Percentiles rank a stretch among this genome's conserved stretches.
phyloP scores from a whole-genome alignment of 108 stramenopile genomes.

The Seminavis robusta region DNA sequence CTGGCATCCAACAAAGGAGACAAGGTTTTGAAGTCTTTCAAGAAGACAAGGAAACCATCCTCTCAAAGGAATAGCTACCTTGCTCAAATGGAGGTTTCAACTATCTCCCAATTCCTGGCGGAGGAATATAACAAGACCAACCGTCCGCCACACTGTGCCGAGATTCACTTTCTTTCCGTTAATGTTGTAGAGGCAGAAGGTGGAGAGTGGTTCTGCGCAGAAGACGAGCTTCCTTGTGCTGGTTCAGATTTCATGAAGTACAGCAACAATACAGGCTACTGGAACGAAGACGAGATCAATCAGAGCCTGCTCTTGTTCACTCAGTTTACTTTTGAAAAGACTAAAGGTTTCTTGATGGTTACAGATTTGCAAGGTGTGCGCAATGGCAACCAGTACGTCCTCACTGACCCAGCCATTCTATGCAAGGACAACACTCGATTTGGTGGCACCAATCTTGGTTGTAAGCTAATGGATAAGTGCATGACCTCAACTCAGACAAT shows the following conservation, averaged over 20 bases:
- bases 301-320: constrained; percentile 34
- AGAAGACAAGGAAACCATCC: constrained; percentile 23
- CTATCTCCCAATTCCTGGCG: constrained; percentile 34
- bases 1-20: constrained; percentile 9
- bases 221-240: constrained; percentile 23
- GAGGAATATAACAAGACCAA: constrained; percentile 29
- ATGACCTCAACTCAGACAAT: constrained; percentile 6
- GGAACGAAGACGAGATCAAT: constrained; percentile 31
- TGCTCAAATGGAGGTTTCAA: constrained; percentile 43
- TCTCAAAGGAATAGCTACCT: constrained; percentile 33
- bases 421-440: constrained; percentile 28
- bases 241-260: background rate
- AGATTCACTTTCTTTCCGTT: constrained; percentile 19
- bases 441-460: constrained; percentile 29
- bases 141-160: constrained; percentile 23
- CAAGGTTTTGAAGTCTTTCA: constrained; percentile 40
- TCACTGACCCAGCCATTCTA: constrained; percentile 30
- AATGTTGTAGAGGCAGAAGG: constrained; percentile 32
- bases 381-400: constrained; percentile 18
- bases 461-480: background rate
- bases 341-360: constrained; percentile 29
- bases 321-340: constrained; percentile 26
- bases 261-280: constrained; percentile 25
- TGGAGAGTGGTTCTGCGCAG: constrained; percentile 28
- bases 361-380: constrained; percentile 43